Percentiles rank a stretch among this genome's conserved stretches.
phyloP scores from a whole-genome alignment of 2,329 filamentous ascomycete species.

The Diaporthe sp. region DNA sequence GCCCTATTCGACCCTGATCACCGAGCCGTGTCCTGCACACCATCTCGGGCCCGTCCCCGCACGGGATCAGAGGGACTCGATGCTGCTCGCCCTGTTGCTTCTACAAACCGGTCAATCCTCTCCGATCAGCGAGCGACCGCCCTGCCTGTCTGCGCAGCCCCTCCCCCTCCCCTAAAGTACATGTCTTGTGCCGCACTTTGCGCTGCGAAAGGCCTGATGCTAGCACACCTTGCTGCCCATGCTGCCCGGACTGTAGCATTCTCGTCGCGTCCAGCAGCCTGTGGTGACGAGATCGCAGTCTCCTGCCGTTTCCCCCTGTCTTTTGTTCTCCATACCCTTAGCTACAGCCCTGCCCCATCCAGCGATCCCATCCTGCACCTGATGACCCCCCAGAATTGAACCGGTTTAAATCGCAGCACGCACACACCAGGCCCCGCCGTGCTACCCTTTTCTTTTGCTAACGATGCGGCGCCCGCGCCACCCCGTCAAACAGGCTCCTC shows the following conservation, averaged over 20 bases:
- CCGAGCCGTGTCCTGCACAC: slow-evolving; percentile 38
- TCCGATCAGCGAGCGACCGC: not conserved
- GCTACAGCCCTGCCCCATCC: slow-evolving; percentile 10
- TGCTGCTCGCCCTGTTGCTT: slow-evolving; percentile 29
- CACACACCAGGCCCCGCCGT: slow-evolving; percentile 1
- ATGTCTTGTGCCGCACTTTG: slow-evolving; percentile 46
- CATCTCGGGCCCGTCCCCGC: slow-evolving; percentile 34
- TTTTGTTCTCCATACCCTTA: slow-evolving; percentile 12
- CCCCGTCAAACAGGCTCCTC: slow-evolving; percentile 62
- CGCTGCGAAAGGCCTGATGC: slow-evolving; percentile 42
- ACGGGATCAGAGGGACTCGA: slow-evolving; percentile 19
- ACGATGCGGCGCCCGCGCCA: slow-evolving; percentile 13
- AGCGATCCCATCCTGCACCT: slow-evolving; percentile 4
- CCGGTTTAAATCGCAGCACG: not conserved
- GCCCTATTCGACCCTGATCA: slow-evolving; percentile 31
- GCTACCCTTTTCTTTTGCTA: not conserved
- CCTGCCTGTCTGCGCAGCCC: slow-evolving; percentile 17
- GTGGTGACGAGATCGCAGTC: slow-evolving; percentile 40
- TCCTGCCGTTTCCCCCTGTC: slow-evolving; percentile 27
- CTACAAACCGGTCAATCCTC: slow-evolving; percentile 34
- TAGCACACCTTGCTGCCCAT: not conserved
- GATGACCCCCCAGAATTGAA: not conserved
- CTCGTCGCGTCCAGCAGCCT: slow-evolving; percentile 47
- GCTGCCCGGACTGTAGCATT: slow-evolving; percentile 4
- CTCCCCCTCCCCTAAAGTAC: slow-evolving; percentile 1